Evolutionary conservation across 768 basidiomycete genomes (phyloP), one percentile per base, ranked within the genome.

Genomic region (Leccinum pellstonianum): DNA sequence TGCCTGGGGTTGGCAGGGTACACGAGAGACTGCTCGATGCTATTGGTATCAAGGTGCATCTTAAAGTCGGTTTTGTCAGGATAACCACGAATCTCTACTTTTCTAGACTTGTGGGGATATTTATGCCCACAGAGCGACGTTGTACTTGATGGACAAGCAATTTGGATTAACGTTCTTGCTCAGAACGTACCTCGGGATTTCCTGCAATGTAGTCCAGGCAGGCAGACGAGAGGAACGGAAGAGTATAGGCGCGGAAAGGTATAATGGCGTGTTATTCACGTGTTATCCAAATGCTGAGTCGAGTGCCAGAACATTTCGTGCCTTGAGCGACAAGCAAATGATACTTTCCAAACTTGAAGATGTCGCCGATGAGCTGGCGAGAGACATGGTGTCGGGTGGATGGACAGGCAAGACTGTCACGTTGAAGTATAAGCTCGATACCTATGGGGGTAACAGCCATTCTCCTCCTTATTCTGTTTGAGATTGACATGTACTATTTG

Each of bases 201-300:
- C 89, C 2, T 91, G 88, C 1, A 98, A 94, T 65, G 75, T 83
- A 11, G 93, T 98, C 29, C 78, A 86, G 57, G 88, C 93, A 5
- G 78, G 84, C 50, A 80, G 80, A 61, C 79, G 96, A 62, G 90
- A 93, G 61, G 93, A 93, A 65, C 79, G 90, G 52, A 98, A 95
- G 77, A 94, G 92, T 61, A 92, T 98, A 37, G 96, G 97, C 1
- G 85, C 88, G 31, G 97, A 99, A 77, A 79, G 91, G 91, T 92
- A 21, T 27, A 66, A 53, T 61, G 17, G 25, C 15, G 0, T 17
- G 1, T 49, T 48, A 3, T 29, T 33, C 19, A 23, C 15, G n/a
- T 23, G 17, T 14, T 47, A 19, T 52, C 51, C 11, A 54, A 52
- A n/a, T 5, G 37, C 41, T 58, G 19, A 59, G 31, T 54, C 8